Percentiles rank a stretch among this genome's conserved stretches.
phyloP scores from a whole-genome alignment of 129 eudicot genomes.

The Lonicera japonica region DNA sequence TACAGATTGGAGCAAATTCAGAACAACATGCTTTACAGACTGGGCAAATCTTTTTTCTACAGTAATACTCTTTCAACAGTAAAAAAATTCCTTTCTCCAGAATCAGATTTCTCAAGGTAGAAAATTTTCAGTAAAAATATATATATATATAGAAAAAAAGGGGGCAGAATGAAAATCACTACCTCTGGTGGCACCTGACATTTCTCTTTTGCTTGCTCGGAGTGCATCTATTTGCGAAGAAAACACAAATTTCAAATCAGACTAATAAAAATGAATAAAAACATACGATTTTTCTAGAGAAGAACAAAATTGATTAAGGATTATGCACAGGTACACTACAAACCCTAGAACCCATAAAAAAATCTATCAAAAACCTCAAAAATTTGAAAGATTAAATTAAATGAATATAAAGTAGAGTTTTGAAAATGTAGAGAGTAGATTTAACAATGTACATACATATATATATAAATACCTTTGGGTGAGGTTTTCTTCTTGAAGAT shows the following conservation, averaged over 20 bases:
- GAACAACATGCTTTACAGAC: too few species aligned
- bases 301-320: background rate
- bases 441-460: background rate
- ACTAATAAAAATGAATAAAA: background rate
- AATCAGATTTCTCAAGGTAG: too few species aligned
- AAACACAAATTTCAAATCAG: background rate
- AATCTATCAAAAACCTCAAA: background rate
- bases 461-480: constrained; percentile 53
- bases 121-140: too few species aligned
- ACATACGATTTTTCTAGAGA: background rate
- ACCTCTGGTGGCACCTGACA: constrained; percentile 87
- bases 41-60: too few species aligned
- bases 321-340: background rate
- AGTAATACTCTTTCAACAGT: too few species aligned
- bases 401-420: too few species aligned
- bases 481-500: constrained; percentile 86
- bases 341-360: constrained; percentile 1
- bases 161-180: background rate
- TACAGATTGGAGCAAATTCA: too few species aligned
- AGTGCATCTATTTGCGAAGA: constrained; percentile 50
- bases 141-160: too few species aligned
- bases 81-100: too few species aligned
- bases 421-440: background rate
- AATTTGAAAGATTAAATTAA: background rate
- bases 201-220: constrained; percentile 82